Conservation (phyloP, 805 yeast genomes). For the Cyberlindnera mrakii region DNA sequence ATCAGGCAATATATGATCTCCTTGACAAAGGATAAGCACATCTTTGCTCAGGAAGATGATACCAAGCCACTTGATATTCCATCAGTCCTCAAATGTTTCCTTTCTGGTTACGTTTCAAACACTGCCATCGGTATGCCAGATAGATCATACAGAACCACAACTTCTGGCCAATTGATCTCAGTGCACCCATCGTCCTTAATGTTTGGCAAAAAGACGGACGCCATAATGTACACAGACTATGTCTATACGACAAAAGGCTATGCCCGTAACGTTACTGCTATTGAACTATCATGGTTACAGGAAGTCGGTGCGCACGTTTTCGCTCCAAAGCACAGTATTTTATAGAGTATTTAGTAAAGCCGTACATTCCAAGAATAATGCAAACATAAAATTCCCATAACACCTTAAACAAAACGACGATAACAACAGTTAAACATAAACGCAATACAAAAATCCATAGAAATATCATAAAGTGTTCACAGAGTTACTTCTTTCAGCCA, state of each 20-base stretch:
- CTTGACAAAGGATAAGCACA: constrained; percentile 33
- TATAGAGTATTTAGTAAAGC: not conserved
- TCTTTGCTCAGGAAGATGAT: constrained; percentile 19
- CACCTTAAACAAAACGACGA: too few relatives aligned
- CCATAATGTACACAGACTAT: constrained; percentile 90
- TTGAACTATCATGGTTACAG: constrained; percentile 81
- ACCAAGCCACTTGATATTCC: constrained; percentile 42
- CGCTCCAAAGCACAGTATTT: constrained; percentile 10
- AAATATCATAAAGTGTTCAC: not conserved
- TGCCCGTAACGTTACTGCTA: constrained; percentile 80
- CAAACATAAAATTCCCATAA: too few relatives aligned
- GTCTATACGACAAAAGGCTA: constrained; percentile 91
- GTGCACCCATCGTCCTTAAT: constrained; percentile 88
- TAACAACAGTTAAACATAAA: not conserved
- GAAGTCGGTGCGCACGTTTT: constrained; percentile 38
- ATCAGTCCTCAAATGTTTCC: constrained; percentile 65
- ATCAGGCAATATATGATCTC: constrained; percentile 59
- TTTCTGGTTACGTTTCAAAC: constrained; percentile 78
- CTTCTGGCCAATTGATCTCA: constrained; percentile 77
- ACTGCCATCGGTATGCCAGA: constrained; percentile 95
- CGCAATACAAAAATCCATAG: not conserved
- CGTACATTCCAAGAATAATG: too few relatives aligned
- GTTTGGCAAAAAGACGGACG: constrained; percentile 78
- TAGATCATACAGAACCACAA: constrained; percentile 80
- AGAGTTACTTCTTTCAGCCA: not conserved